Evolutionary conservation across 257 asterid species (phyloP).

Genomic region (Nicotiana tomentosiformis): DNA sequence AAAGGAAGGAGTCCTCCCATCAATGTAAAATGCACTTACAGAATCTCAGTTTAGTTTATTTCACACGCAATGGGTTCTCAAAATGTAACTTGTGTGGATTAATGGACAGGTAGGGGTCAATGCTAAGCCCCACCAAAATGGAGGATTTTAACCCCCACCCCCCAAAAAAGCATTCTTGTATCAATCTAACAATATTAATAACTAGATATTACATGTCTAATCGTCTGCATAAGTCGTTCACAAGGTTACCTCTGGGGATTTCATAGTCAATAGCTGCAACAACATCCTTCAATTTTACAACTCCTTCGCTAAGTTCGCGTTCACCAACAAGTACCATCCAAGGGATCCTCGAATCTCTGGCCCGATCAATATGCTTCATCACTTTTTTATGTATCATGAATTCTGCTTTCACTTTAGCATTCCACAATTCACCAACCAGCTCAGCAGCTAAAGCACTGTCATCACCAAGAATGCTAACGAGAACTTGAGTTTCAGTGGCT

Average conservation of each 20-base stretch:
- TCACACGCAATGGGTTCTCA: background rate
- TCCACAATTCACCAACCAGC: slow-evolving; percentile 69
- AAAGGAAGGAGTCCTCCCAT: no score
- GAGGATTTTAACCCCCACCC: background rate
- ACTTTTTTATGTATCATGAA: slow-evolving; percentile 49
- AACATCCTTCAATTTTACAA: slow-evolving; percentile 55
- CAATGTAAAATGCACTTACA: background rate
- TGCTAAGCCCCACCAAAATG: background rate
- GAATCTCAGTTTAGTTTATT: background rate
- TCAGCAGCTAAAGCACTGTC: slow-evolving; percentile 67
- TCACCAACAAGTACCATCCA: slow-evolving; percentile 81
- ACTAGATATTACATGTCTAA: slow-evolving; percentile 21
- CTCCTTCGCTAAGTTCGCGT: slow-evolving; percentile 50
- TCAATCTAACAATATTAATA: background rate
- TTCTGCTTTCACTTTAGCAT: slow-evolving; percentile 68
- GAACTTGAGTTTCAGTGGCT: slow-evolving; percentile 80
- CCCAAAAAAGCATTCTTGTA: background rate
- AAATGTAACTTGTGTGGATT: background rate
- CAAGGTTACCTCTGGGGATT: slow-evolving; percentile 47
- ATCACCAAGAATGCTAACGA: slow-evolving; percentile 76
- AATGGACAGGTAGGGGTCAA: background rate
- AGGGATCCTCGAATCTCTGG: slow-evolving; percentile 61
- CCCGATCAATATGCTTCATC: slow-evolving; percentile 63
- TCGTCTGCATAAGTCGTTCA: slow-evolving; percentile 45
- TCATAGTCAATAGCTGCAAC: slow-evolving; percentile 34